A percentile compares a stretch with the other conserved stretches of the same genome.
phyloP scores from a whole-genome alignment of 2,329 filamentous ascomycete species.

The Aspergillus nomiae region DNA sequence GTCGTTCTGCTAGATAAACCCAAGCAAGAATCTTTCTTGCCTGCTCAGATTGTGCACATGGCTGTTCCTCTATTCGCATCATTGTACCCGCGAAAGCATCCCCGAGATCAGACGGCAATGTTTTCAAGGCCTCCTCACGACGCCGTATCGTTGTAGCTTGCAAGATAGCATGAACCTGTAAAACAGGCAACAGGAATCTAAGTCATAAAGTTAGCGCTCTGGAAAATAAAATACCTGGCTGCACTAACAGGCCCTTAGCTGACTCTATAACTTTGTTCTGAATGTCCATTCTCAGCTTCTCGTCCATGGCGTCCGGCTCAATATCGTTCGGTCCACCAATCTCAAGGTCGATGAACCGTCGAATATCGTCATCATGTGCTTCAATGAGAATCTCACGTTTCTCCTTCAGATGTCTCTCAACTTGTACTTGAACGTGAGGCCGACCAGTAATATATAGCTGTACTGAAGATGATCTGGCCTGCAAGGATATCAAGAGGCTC shows the following conservation, averaged over 20 bases:
- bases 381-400: not conserved
- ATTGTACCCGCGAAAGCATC: slow-evolving; percentile 3
- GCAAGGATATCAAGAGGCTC: not conserved
- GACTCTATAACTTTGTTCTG: not conserved
- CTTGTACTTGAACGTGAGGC: too few species aligned
- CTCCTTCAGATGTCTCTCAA: too few species aligned
- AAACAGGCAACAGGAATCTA: slow-evolving; percentile 8
- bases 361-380: slow-evolving; percentile 7
- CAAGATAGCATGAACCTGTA: slow-evolving; percentile 4
- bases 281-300: slow-evolving; percentile 1
- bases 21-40: slow-evolving; percentile 1
- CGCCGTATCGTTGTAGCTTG: slow-evolving; percentile 3
- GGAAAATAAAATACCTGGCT: too few species aligned
- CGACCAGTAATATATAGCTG: not conserved
- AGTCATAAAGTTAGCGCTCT: too few species aligned
- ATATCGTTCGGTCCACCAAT: slow-evolving; percentile 10
- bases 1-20: slow-evolving; percentile 1
- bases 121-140: slow-evolving; percentile 1
- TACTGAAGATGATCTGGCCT: not conserved
- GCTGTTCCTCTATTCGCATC: slow-evolving; percentile 2
- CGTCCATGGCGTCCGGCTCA: slow-evolving; percentile 6
- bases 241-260: slow-evolving; percentile 4
- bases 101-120: not conserved
- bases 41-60: not conserved
- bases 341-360: not conserved